Evolutionary conservation across 306 rosid genomes (phyloP).

Genomic region (Gleditsia sinensis): DNA sequence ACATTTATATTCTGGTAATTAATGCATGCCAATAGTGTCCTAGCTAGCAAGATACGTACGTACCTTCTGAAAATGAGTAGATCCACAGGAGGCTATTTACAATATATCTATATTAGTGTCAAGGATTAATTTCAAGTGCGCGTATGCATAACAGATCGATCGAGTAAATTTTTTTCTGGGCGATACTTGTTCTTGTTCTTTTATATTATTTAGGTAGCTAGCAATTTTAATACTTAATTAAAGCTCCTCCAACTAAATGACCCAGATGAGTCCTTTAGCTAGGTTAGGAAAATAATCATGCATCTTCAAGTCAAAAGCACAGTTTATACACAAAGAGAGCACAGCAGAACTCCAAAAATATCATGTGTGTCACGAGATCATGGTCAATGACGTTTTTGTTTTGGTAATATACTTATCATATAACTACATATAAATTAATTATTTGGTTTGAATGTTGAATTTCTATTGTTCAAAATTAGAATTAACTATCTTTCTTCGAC

Average conservation of each 20-base stretch:
- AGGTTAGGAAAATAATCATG: conserved; percentile 18
- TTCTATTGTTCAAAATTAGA: too few species aligned
- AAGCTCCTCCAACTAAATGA: background rate
- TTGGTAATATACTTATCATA: background rate
- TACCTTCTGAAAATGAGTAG: conserved; percentile 36
- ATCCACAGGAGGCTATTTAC: conserved; percentile 29
- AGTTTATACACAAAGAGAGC: too few species aligned
- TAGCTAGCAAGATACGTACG: too few species aligned
- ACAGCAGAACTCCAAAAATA: too few species aligned
- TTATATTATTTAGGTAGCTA: background rate
- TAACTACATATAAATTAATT: too few species aligned
- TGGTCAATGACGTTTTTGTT: too few species aligned
- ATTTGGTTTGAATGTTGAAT: too few species aligned
- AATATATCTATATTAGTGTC: background rate
- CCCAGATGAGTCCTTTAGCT: conserved; percentile 32
- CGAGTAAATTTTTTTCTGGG: background rate
- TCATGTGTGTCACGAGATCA: background rate
- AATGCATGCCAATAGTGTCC: conserved; percentile 40
- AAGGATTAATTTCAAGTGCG: background rate
- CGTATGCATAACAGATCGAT: background rate
- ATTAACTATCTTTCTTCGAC: too few species aligned
- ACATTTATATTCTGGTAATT: conserved; percentile 35
- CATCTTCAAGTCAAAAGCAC: conserved; percentile 17
- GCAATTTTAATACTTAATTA: too few species aligned
- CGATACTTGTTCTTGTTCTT: background rate